Evolutionary conservation across 2,329 filamentous ascomycete species (phyloP).

Genomic region (Curvularia eragrostidis): DNA sequence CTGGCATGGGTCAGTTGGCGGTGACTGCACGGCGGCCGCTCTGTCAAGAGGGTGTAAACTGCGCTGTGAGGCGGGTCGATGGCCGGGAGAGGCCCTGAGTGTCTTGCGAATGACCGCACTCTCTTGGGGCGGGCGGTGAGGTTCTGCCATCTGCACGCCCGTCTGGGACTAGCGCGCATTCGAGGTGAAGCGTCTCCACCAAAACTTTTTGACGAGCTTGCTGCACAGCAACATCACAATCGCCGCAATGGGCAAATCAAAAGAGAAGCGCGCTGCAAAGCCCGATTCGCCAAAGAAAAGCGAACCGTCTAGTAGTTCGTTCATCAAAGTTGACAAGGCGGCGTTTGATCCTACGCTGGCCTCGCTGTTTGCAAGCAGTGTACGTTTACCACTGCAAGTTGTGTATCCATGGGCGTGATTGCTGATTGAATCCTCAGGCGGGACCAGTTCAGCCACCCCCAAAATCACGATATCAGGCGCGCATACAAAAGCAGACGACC

Average conservation of each 20-base stretch:
- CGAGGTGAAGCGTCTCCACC: slow-evolving; percentile 29
- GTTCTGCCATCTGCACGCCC: slow-evolving; percentile 17
- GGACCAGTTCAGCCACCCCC: slow-evolving; percentile 49
- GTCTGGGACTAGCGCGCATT: slow-evolving; percentile 14
- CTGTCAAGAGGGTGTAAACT: slow-evolving; percentile 22
- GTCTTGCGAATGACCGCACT: slow-evolving; percentile 29
- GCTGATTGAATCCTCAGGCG: slow-evolving; percentile 35
- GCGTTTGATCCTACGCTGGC: slow-evolving; percentile 54
- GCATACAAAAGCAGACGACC: slow-evolving; percentile 26
- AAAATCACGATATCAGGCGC: slow-evolving; percentile 50
- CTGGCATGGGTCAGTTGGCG: slow-evolving; percentile 23
- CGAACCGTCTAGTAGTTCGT: slow-evolving; percentile 23
- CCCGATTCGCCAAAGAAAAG: slow-evolving; percentile 20
- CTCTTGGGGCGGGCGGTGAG: slow-evolving; percentile 16
- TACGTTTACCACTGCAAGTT: slow-evolving; percentile 30
- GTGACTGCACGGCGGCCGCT: slow-evolving; percentile 17
- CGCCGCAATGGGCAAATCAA: slow-evolving; percentile 45
- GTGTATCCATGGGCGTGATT: neutral
- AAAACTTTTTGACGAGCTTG: slow-evolving; percentile 39
- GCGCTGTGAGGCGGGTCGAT: slow-evolving; percentile 25
- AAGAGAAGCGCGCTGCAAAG: slow-evolving; percentile 32
- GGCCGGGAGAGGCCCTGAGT: slow-evolving; percentile 22
- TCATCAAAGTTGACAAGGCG: slow-evolving; percentile 41
- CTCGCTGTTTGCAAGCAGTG: slow-evolving; percentile 57
- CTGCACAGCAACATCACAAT: slow-evolving; percentile 15